Evolutionary conservation across 2,329 filamentous ascomycete genomes (phyloP).

Genomic region (Elsinoe arachidis): DNA sequence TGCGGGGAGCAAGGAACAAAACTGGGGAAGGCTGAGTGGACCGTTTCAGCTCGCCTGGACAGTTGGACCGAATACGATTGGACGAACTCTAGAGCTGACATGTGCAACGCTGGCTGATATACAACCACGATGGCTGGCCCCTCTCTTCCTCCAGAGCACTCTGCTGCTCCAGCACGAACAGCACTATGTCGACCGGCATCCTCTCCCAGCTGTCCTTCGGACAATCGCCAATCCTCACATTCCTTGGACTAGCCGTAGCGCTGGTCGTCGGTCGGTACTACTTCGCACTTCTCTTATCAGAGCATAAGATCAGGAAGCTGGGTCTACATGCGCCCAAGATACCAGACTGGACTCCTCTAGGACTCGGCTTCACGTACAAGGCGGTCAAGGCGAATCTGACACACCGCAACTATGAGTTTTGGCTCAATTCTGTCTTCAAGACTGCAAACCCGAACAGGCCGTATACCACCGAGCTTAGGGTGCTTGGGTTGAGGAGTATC

Average conservation of each 20-base stretch:
- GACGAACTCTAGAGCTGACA: background rate
- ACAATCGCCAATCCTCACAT: conserved; percentile 1
- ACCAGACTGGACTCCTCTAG: conserved; percentile 36
- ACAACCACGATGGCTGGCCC: background rate
- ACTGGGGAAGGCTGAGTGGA: background rate
- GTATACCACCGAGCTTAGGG: conserved; percentile 53
- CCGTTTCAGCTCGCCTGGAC: background rate
- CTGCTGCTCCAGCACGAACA: too few species aligned
- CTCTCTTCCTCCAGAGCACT: background rate
- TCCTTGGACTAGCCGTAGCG: background rate
- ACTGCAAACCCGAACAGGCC: conserved; percentile 29
- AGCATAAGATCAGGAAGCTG: conserved; percentile 32
- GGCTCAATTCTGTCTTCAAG: conserved; percentile 45
- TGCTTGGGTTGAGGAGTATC: conserved; percentile 52
- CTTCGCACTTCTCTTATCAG: conserved; percentile 22
- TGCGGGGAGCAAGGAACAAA: background rate
- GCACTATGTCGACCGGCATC: conserved; percentile 4
- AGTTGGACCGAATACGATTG: background rate
- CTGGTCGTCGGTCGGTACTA: conserved; percentile 10
- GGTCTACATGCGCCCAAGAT: conserved; percentile 38
- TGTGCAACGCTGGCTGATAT: background rate
- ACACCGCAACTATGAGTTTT: conserved; percentile 54
- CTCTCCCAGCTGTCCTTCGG: background rate
- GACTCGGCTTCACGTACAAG: conserved; percentile 55
- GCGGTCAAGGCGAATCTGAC: conserved; percentile 40